These are phyloP conservation scores for Phialophora macrospora DNA, from an alignment of 2,329 filamentous ascomycete genomes.

Conservation along the genomic window DNA sequence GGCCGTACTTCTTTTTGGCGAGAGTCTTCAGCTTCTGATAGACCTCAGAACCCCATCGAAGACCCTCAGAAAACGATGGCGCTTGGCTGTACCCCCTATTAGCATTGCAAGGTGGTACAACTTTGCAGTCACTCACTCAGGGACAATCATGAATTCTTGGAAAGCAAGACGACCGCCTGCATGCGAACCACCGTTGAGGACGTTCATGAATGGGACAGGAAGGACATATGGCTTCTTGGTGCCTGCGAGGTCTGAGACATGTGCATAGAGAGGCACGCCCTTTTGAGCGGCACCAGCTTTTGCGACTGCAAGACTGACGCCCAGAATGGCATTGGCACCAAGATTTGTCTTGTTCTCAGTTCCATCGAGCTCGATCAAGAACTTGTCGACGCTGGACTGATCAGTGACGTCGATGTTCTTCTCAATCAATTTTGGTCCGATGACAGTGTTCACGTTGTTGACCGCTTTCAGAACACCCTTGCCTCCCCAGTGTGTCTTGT, in stretches of 20 bases:
- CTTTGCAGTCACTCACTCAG: constrained; percentile 61
- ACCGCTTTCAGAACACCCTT: constrained; percentile 88
- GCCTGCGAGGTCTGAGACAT: constrained; percentile 83
- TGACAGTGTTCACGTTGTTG: constrained; percentile 80
- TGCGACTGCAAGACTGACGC: constrained; percentile 66
- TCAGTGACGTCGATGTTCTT: constrained; percentile 83
- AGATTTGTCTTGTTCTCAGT: constrained; percentile 64
- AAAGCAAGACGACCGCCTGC: constrained; percentile 94
- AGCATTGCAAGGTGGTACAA: constrained; percentile 20
- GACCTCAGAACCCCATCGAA: constrained; percentile 95
- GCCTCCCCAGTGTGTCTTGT: constrained; percentile 83
- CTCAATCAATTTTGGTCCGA: constrained; percentile 81
- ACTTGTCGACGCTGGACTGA: constrained; percentile 80
- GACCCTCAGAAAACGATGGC: constrained; percentile 89
- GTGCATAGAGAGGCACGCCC: constrained; percentile 83
- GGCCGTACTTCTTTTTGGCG: constrained; percentile 99
- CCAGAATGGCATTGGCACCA: constrained; percentile 65
- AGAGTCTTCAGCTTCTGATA: constrained; percentile 97
- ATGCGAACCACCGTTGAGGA: constrained; percentile 92
- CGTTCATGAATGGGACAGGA: constrained; percentile 91
- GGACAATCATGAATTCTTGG: constrained; percentile 97
- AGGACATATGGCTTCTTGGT: constrained; percentile 92
- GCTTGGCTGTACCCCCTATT: constrained; percentile 63
- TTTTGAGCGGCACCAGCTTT: constrained; percentile 91
- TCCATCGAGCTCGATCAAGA: constrained; percentile 80